phyloP scores from a whole-genome alignment of 225 moss, liverwort and hornwort species.

The Climacium dendroides region DNA sequence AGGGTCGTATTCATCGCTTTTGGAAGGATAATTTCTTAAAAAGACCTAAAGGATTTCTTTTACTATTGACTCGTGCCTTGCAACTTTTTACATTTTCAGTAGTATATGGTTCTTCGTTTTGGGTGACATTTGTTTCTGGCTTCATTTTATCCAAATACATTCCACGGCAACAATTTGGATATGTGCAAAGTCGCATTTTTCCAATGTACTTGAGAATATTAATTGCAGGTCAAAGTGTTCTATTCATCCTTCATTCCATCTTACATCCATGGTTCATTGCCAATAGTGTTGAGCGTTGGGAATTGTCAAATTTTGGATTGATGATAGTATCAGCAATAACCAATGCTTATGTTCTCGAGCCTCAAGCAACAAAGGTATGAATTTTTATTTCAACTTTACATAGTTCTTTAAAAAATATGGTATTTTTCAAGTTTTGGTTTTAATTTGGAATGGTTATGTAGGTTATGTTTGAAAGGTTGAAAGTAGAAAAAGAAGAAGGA shows the following conservation, averaged over 20 bases:
- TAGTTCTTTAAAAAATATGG: neutral
- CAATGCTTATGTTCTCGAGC: slow-evolving; percentile 17
- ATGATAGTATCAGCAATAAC: slow-evolving; percentile 14
- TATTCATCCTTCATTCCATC: neutral
- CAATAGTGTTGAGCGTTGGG: neutral
- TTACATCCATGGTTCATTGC: slow-evolving; percentile 23
- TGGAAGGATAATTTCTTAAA: neutral
- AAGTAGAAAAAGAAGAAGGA: slow-evolving; percentile 59
- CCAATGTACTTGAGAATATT: slow-evolving; percentile 5
- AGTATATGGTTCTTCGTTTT: slow-evolving; percentile 11
- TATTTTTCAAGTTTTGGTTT: neutral
- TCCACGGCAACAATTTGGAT: slow-evolving; percentile 21
- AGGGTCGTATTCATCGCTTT: neutral
- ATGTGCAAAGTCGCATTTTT: slow-evolving; percentile 27
- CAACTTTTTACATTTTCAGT: slow-evolving; percentile 21
- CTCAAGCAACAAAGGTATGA: slow-evolving; percentile 7
- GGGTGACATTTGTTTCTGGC: slow-evolving; percentile 30
- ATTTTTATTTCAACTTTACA: neutral
- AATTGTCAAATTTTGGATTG: slow-evolving; percentile 5
- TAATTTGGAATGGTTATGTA: neutral
- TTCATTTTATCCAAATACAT: slow-evolving; percentile 14
- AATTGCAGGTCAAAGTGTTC: neutral
- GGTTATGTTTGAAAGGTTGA: slow-evolving; percentile 58
- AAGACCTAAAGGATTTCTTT: neutral
- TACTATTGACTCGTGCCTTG: neutral